Base-by-base conservation (phyloP, 2,329 filamentous ascomycete genomes). In the Aspergillus proliferans region DNA sequence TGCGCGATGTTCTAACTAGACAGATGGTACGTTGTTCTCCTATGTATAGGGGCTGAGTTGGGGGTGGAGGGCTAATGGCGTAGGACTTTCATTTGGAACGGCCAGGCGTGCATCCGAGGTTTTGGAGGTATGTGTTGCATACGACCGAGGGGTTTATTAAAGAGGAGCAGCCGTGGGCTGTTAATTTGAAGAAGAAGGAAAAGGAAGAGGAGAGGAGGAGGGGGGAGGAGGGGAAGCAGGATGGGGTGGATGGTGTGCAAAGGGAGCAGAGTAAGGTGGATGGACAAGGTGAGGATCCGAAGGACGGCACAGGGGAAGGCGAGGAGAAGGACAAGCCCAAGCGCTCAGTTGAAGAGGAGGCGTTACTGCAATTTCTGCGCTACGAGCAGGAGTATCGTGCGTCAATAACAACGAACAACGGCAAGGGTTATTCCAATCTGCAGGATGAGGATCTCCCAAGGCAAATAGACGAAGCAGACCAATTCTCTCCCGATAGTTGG, bases 401-500 rank as follows among this genome's bases (percentile, higher is more conserved):
- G 61, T 4, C 63, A 64, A 0, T 58, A 10, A 38, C 46, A 68
- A 75, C 50, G 71, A 79, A 78, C 45, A 65, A 75, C 39, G 74
- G 74, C 15, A 70, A 68, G 47, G 60, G 61, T 3, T 55, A 55
- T 2, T 72, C 68, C 9, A 70, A 71, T 8, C 60, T 65, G 19
- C 62, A 65, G 9, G 55, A 0, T 56, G 59, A 0, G 63, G 71
- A 10, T 59, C 61, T 6, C 54, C 60, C 1, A 71, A 63, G 71
- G 4, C 61, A 65, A 3, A 76, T 79, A 46, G 72, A 78, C 44
- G 75, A 77, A 54, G 64, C 67, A 2, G 77, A 80, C 51, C 75
- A 78, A 36, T 76, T 76, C 52, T 72, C 71, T 1, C 76, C 76
- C 0, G 76, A 80, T 57, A 79, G 77, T 50, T 80, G 76, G 77